Percentiles rank a stretch among this genome's conserved stretches.
These are phyloP conservation scores for Ogataea saltuana DNA, from an alignment of 805 yeast species.

Conservation along the genomic window DNA sequence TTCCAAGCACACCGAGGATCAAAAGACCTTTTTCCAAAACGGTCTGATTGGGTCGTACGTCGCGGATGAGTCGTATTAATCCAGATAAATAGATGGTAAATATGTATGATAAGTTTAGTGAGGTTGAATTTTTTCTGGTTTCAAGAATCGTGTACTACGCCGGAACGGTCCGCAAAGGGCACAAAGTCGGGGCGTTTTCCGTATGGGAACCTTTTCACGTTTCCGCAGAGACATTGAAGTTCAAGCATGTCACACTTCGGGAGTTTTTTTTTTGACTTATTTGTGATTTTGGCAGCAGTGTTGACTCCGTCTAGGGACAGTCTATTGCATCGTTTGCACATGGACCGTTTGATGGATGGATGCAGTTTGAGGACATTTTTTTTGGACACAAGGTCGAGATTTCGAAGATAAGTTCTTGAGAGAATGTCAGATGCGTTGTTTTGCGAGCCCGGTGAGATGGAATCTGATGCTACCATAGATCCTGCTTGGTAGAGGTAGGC, in stretches of 20 bases:
- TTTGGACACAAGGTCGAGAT: constrained; percentile 61
- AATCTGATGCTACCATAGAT: constrained; percentile 33
- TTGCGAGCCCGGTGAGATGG: constrained; percentile 7
- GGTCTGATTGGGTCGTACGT: constrained; percentile 26
- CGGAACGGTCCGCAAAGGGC: constrained; percentile 43
- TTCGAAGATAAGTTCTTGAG: constrained; percentile 56
- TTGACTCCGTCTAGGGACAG: constrained; percentile 51
- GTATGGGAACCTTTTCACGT: constrained; percentile 56
- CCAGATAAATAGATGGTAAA: too few species aligned
- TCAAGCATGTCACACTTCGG: constrained; percentile 48
- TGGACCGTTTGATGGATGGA: constrained; percentile 63
- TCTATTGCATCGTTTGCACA: constrained; percentile 68
- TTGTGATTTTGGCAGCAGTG: constrained; percentile 40
- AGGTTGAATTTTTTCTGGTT: not conserved
- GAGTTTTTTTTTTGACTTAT: constrained; percentile 38
- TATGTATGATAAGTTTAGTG: constrained; percentile 8
- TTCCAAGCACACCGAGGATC: constrained; percentile 20
- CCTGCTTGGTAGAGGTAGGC: constrained; percentile 63
- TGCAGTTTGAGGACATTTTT: constrained; percentile 65
- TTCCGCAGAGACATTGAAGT: constrained; percentile 55
- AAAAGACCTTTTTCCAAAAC: constrained; percentile 17
- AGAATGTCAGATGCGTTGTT: constrained; percentile 36
- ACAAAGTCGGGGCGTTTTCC: constrained; percentile 54
- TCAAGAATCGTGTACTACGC: not conserved
- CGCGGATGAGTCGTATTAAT: constrained; percentile 23